Conservation (phyloP, 2,329 filamentous ascomycete genomes). For the Colletotrichum spinosum region DNA sequence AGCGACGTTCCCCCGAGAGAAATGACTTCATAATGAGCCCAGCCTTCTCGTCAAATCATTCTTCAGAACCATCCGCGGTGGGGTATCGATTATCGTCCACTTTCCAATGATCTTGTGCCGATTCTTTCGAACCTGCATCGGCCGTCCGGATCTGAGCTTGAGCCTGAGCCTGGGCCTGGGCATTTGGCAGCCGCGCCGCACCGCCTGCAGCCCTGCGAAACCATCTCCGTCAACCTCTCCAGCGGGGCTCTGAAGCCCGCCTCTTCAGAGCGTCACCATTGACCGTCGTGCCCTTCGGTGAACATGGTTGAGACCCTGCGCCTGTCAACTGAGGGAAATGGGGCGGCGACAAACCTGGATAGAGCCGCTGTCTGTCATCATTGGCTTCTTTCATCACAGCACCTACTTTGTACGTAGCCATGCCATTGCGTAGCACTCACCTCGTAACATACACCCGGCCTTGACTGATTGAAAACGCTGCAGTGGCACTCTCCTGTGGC, state of each 20-base stretch:
- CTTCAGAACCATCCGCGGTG: conserved; percentile 8
- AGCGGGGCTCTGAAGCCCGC: too few relatives aligned
- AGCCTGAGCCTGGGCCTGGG: conserved; percentile 1
- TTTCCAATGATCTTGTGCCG: conserved; percentile 24
- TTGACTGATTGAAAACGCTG: not conserved
- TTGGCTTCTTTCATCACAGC: too few relatives aligned
- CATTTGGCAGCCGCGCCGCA: not conserved
- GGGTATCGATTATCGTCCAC: conserved; percentile 14
- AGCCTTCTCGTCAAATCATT: conserved; percentile 27
- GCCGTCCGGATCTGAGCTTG: conserved; percentile 17
- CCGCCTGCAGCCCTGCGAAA: conserved; percentile 10
- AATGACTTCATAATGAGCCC: conserved; percentile 38
- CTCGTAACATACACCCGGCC: too few relatives aligned
- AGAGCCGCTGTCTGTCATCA: conserved; percentile 9
- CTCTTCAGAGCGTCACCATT: too few relatives aligned
- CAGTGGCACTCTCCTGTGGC: conserved; percentile 1
- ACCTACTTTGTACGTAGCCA: too few relatives aligned
- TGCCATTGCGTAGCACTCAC: too few relatives aligned
- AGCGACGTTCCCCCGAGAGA: conserved; percentile 5
- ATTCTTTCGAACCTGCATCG: conserved; percentile 14
- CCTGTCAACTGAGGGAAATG: not conserved
- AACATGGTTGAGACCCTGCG: not conserved
- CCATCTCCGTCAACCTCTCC: not conserved
- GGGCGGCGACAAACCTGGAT: not conserved
- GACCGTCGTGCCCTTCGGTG: too few relatives aligned